These are phyloP conservation scores for Aureobasidium sp. DNA, from an alignment of 2,329 filamentous ascomycete species.

Conservation along the genomic window DNA sequence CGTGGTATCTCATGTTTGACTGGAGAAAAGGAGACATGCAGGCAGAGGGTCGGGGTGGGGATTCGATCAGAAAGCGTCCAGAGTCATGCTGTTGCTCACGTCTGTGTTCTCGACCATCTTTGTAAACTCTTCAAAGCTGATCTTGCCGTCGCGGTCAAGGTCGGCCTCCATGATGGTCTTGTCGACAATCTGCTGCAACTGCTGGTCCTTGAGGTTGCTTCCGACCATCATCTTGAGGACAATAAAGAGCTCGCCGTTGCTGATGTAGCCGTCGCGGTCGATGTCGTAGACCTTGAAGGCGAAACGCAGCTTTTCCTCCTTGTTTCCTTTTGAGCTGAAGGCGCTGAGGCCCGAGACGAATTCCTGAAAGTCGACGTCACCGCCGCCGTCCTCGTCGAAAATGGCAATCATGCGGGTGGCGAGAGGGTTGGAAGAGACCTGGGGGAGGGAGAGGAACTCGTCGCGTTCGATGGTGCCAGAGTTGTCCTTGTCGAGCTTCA, in stretches of 20 bases:
- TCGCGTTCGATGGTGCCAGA: slow-evolving; percentile 97
- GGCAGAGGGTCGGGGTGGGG: no score
- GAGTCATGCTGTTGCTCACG: slow-evolving; percentile 28
- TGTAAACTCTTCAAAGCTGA: slow-evolving; percentile 97
- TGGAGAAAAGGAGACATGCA: neutral
- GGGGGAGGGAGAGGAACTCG: slow-evolving; percentile 92
- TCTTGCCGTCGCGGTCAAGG: slow-evolving; percentile 90
- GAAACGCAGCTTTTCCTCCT: slow-evolving; percentile 95
- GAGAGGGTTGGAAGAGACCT: slow-evolving; percentile 95
- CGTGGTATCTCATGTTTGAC: slow-evolving; percentile 13
- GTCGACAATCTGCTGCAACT: slow-evolving; percentile 98
- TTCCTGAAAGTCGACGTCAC: slow-evolving; percentile 97
- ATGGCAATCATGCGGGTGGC: slow-evolving; percentile 99
- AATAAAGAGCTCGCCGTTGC: slow-evolving; percentile 97
- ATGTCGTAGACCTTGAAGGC: slow-evolving; percentile 99
- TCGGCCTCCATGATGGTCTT: slow-evolving; percentile 99
- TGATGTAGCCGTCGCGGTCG: slow-evolving; percentile 95
- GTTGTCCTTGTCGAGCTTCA: slow-evolving; percentile 99
- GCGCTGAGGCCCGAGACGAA: slow-evolving; percentile 92
- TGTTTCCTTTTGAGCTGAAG: slow-evolving; percentile 96
- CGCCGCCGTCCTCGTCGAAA: slow-evolving; percentile 96
- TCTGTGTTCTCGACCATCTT: slow-evolving; percentile 97
- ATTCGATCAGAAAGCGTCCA: neutral
- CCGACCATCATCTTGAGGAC: slow-evolving; percentile 99
- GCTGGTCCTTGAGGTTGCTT: slow-evolving; percentile 97